Evolutionary conservation across 345 rosid species (phyloP).

Genomic region (Brassica incana): DNA sequence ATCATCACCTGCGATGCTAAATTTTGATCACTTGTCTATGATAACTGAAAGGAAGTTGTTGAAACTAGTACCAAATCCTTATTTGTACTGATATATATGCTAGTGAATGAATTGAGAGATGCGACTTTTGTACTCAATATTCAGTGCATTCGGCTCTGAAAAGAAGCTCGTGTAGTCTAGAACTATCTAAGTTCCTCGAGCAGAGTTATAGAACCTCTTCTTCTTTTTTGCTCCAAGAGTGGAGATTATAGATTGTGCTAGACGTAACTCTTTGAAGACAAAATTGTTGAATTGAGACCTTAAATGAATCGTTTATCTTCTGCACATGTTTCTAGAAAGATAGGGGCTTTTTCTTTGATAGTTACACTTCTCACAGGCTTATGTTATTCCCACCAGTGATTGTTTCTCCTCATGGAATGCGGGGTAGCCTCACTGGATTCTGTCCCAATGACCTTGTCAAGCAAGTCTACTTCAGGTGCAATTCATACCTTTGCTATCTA

Average conservation of each 20-base stretch:
- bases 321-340: slow-evolving; percentile 24
- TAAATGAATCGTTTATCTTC: slow-evolving; percentile 1
- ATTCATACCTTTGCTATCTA: slow-evolving; percentile 6
- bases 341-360: slow-evolving; percentile 24
- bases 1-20: slow-evolving; percentile 13
- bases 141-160: neutral
- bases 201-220: neutral
- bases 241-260: slow-evolving; percentile 10
- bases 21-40: neutral
- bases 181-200: slow-evolving; percentile 13
- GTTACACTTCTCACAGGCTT: slow-evolving; percentile 32
- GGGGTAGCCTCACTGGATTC: slow-evolving; percentile 87
- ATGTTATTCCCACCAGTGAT: slow-evolving; percentile 59
- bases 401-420: slow-evolving; percentile 97
- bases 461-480: slow-evolving; percentile 82
- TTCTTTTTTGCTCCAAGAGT: neutral
- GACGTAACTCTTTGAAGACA: neutral
- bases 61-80: slow-evolving; percentile 17
- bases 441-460: slow-evolving; percentile 93
- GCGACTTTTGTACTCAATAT: slow-evolving; percentile 5
- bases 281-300: slow-evolving; percentile 2
- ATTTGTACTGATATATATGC: neutral
- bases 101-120: slow-evolving; percentile 11
- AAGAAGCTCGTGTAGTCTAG: slow-evolving; percentile 20
- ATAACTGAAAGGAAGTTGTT: slow-evolving; percentile 7